phyloP scores from a whole-genome alignment of 306 rosid species.

The Malus sylvestris region DNA sequence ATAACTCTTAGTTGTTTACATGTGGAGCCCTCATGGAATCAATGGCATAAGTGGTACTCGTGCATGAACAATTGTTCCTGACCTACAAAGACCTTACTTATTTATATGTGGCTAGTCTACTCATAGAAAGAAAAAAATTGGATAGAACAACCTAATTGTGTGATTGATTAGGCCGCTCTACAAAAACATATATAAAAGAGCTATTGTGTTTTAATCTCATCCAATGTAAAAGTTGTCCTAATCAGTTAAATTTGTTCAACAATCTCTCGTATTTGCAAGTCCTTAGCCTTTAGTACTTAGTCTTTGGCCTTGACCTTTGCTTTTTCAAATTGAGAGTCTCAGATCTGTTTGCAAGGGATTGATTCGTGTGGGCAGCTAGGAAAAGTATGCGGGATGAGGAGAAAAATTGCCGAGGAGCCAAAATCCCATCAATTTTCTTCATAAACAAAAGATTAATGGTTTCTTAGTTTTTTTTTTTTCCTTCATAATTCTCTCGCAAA shows the following conservation, averaged over 20 bases:
- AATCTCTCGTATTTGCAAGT: background rate
- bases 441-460: no score
- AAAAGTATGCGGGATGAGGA: background rate
- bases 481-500: background rate
- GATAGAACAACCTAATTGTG: rapidly evolving
- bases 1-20: background rate
- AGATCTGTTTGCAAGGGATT: background rate
- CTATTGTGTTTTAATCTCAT: background rate
- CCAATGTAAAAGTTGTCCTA: no score
- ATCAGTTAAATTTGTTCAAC: no score
- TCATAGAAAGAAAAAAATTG: background rate
- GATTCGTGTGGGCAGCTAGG: background rate
- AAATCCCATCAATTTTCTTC: background rate
- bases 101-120: background rate
- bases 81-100: no score
- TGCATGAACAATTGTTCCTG: no score
- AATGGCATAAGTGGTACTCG: no score
- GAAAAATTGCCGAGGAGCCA: background rate
- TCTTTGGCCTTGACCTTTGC: background rate
- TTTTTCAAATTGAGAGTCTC: background rate
- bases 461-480: no score
- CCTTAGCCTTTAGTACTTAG: background rate
- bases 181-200: no score
- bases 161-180: no score
- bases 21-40: no score